phyloP scores from a whole-genome alignment of 176 grass and related monocot genomes.

The Melocanna baccifera region DNA sequence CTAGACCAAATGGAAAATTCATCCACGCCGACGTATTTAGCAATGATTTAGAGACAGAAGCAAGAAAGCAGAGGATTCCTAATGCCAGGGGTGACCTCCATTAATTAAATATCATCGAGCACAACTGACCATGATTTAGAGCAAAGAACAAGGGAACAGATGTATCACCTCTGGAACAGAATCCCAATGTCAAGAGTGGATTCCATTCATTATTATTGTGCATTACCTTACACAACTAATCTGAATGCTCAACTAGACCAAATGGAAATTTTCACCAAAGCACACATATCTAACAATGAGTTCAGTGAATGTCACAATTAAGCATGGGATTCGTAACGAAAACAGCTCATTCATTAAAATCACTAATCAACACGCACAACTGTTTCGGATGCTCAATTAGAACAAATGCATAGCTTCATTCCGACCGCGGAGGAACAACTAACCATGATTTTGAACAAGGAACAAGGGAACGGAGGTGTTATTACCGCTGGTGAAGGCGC shows the following conservation, averaged over 20 bases:
- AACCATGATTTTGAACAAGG: background rate
- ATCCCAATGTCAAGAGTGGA: background rate
- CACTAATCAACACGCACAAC: background rate
- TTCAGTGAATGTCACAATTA: background rate
- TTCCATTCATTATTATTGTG: background rate
- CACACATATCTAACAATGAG: background rate
- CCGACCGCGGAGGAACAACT: background rate
- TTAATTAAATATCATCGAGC: background rate
- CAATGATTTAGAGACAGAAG: background rate
- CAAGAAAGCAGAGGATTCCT: background rate
- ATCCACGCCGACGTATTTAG: background rate
- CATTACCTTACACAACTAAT: background rate
- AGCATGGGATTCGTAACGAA: background rate
- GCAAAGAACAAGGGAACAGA: background rate
- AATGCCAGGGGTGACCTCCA: background rate
- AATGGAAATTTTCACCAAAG: background rate
- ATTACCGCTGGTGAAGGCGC: conserved; percentile 75
- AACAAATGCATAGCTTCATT: background rate
- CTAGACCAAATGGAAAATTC: background rate
- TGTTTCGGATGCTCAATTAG: background rate
- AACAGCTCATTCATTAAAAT: background rate
- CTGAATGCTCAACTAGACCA: background rate
- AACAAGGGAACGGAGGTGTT: background rate
- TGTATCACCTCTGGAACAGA: background rate
- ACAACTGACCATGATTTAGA: background rate